A percentile compares a stretch with the other conserved stretches of the same genome.
These are phyloP conservation scores for Eucalyptus marginata DNA, from an alignment of 345 rosid species.

Conservation along the genomic window DNA sequence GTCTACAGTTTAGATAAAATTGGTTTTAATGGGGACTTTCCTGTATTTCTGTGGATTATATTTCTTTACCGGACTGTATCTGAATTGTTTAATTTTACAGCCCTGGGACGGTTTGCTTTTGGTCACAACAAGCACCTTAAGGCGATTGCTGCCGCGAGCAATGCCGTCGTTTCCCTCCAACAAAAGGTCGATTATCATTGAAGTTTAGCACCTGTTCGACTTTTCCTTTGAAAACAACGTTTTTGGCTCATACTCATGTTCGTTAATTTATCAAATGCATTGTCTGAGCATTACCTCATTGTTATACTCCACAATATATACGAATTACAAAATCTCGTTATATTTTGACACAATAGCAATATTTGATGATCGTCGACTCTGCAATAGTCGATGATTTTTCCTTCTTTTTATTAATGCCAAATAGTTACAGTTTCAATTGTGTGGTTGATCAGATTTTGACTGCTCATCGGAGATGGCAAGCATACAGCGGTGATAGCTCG, in stretches of 20 bases:
- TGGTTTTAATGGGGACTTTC: not conserved
- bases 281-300: not conserved
- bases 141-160: slow-evolving; percentile 63
- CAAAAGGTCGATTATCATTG: slow-evolving; percentile 14
- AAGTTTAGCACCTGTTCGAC: not conserved
- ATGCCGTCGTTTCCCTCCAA: slow-evolving; percentile 13
- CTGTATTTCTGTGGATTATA: not conserved
- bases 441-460: slow-evolving; percentile 1
- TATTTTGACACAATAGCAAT: not conserved
- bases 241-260: not conserved
- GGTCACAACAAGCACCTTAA: slow-evolving; percentile 93
- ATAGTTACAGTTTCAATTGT: not conserved
- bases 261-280: not conserved
- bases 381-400: not conserved
- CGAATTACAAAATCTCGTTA: too few relatives aligned
- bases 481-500: slow-evolving; percentile 12
- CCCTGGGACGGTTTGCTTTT: slow-evolving; percentile 90
- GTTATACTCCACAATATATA: too few relatives aligned
- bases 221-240: not conserved
- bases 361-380: not conserved
- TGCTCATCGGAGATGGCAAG: slow-evolving; percentile 28
- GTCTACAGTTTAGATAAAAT: not conserved
- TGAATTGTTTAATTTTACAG: slow-evolving; percentile 32
- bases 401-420: not conserved
- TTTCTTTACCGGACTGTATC: not conserved